Evolutionary conservation across 1,284 basidiomycete species (phyloP), one percentile per base, ranked within the genome.

Genomic region (Ceratobasidium sp.): DNA sequence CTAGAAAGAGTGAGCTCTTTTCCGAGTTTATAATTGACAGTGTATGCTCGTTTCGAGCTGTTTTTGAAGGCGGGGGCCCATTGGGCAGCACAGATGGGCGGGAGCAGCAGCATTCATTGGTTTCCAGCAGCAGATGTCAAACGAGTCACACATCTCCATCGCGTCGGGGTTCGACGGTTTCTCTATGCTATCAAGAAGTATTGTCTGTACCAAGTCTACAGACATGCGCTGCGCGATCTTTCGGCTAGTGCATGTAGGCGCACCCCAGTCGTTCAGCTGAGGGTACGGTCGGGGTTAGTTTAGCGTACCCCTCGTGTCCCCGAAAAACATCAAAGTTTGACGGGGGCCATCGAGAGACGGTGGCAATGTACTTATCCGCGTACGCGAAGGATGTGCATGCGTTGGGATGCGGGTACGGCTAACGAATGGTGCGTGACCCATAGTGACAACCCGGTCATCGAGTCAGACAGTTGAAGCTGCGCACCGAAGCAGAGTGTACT

Each of bases 231-330:
- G 66, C 2, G 64, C 0, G 53, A n/a, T 11, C 19, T 56, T 46
- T 19, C 46, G 27, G 8, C 14, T 61, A 19, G 27, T 41, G 56
- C 53, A 71, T 16, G 27, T 51, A 7, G 56, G 54, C 24, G 43
- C 37, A 46, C 56, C 39, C 54, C 54, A 59, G n/a, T 61, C 54
- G 51, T 22, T 13, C n/a, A 39, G 34, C 37, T 27, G 51, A 31
- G 22, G 19, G 39, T 34, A 14, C 13, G 14, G 27, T 58, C 37
- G 9, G 31, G 4, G 37, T 4, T 31, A 39, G 46, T 34, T 41
- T 31, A 19, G 14, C 14, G 19, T 24, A 66, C 22, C 34, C 27
- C 31, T 37, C 22, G 22, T 62, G 49, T 5, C 14, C 24, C 9
- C 29, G 22, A n/a, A 43, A n/a, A 22, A 31, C 11, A 8, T 29